Evolutionary conservation across 2,329 filamentous ascomycete genomes (phyloP).

Genomic region (Paecilomyces dactylethromorphus): DNA sequence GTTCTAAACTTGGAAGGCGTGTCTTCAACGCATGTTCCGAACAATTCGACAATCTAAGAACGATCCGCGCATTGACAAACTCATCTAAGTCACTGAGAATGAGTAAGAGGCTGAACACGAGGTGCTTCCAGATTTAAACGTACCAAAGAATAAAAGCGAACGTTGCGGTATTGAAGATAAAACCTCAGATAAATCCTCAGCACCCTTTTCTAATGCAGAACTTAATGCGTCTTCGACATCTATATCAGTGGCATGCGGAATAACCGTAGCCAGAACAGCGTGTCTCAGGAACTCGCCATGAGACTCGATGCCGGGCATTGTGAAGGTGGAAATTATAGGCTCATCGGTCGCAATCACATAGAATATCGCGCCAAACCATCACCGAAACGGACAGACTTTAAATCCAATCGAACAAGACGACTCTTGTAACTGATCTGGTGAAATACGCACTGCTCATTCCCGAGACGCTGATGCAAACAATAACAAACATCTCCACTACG

Average conservation of each 20-base stretch:
- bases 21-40: conserved; percentile 43
- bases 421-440: not conserved
- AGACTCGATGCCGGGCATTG: conserved; percentile 29
- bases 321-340: conserved; percentile 19
- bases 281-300: conserved; percentile 35
- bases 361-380: conserved; percentile 6
- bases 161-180: conserved; percentile 46
- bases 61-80: conserved; percentile 43
- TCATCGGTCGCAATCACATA: not conserved
- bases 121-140: conserved; percentile 5
- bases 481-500: not conserved
- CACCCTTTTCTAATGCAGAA: conserved; percentile 38
- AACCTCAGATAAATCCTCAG: conserved; percentile 38
- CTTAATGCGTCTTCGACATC: conserved; percentile 35
- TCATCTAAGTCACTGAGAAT: conserved; percentile 48
- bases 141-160: conserved; percentile 48
- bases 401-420: not conserved
- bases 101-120: conserved; percentile 39
- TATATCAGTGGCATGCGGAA: conserved; percentile 34
- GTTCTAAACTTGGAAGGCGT: conserved; percentile 43
- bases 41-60: conserved; percentile 46
- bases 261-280: conserved; percentile 37
- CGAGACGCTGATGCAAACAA: not conserved
- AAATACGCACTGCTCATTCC: not conserved
- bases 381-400: not conserved